These are phyloP conservation scores for Peronospora tabacina DNA, from an alignment of 352 stramenopile genomes.

Conservation along the genomic window DNA sequence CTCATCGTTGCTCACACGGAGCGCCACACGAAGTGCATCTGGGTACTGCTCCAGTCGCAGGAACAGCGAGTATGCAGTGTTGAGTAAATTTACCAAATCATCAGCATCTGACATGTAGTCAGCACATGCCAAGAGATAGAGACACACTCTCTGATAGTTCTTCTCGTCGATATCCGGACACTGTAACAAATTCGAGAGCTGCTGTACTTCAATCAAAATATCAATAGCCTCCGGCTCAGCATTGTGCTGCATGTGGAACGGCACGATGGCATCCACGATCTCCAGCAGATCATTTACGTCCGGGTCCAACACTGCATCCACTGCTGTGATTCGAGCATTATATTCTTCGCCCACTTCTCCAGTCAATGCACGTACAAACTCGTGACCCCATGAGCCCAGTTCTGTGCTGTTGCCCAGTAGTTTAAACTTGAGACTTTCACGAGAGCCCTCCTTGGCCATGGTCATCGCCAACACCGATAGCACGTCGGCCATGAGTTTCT, in stretches of 20 bases:
- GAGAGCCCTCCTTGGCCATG: slow-evolving; percentile 91
- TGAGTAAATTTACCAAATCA: slow-evolving; percentile 88
- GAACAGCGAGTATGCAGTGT: slow-evolving; percentile 94
- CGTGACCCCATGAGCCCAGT: slow-evolving; percentile 95
- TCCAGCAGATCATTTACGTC: slow-evolving; percentile 89
- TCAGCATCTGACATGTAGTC: slow-evolving; percentile 99
- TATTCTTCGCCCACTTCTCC: slow-evolving; percentile 96
- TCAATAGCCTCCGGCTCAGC: slow-evolving; percentile 98
- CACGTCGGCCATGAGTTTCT: slow-evolving; percentile 82
- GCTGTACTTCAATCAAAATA: slow-evolving; percentile 98
- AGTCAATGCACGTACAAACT: slow-evolving; percentile 96
- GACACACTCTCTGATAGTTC: slow-evolving; percentile 97
- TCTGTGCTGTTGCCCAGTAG: slow-evolving; percentile 86
- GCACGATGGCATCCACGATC: slow-evolving; percentile 98
- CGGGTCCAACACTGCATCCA: slow-evolving; percentile 38
- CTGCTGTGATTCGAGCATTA: slow-evolving; percentile 61
- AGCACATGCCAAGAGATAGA: slow-evolving; percentile 97
- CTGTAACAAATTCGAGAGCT: slow-evolving; percentile 91
- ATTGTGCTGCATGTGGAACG: slow-evolving; percentile 99
- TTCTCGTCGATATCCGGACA: slow-evolving; percentile 94
- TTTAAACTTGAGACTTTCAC: slow-evolving; percentile 88
- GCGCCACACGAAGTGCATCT: slow-evolving; percentile 94
- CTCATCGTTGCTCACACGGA: slow-evolving; percentile 86
- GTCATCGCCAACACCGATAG: slow-evolving; percentile 96
- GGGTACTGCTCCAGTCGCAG: slow-evolving; percentile 89